Conservation (phyloP, 257 asterid species). For the Mitragyna speciosa region DNA sequence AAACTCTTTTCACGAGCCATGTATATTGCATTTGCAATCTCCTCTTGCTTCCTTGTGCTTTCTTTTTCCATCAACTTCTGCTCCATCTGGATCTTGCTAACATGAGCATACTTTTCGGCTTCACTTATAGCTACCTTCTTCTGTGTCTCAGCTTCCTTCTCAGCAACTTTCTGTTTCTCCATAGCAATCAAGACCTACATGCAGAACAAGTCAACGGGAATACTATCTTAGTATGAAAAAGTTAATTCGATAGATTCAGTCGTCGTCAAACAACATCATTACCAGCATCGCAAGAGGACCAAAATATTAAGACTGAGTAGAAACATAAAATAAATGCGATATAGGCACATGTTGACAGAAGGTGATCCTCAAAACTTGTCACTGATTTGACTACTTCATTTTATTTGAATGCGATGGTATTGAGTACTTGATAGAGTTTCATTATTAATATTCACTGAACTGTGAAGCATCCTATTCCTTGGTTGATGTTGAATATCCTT, state of each 20-base stretch:
- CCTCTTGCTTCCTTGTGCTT: slow-evolving; percentile 85
- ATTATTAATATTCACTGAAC: not conserved
- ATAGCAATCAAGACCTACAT: slow-evolving; percentile 84
- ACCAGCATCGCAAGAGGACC: not conserved
- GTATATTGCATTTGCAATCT: slow-evolving; percentile 85
- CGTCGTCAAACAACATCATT: not conserved
- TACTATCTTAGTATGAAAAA: not conserved
- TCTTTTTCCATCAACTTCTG: slow-evolving; percentile 92
- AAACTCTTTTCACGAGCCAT: slow-evolving; percentile 91
- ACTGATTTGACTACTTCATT: no score
- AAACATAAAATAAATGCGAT: not conserved
- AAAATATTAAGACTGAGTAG: not conserved
- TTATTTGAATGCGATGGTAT: not conserved
- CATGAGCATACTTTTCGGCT: slow-evolving; percentile 89
- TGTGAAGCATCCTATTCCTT: not conserved
- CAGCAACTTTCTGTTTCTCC: slow-evolving; percentile 88
- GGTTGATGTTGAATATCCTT: not conserved
- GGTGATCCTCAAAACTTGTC: not conserved
- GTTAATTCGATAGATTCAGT: not conserved
- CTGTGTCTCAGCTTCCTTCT: slow-evolving; percentile 97
- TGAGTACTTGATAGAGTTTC: not conserved
- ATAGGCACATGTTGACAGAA: not conserved
- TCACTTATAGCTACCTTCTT: slow-evolving; percentile 93
- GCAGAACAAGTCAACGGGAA: not conserved
- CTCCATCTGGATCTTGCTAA: slow-evolving; percentile 93